Evolutionary conservation across 805 yeast genomes (phyloP).

Genomic region (Hanseniaspora valbyensis): DNA sequence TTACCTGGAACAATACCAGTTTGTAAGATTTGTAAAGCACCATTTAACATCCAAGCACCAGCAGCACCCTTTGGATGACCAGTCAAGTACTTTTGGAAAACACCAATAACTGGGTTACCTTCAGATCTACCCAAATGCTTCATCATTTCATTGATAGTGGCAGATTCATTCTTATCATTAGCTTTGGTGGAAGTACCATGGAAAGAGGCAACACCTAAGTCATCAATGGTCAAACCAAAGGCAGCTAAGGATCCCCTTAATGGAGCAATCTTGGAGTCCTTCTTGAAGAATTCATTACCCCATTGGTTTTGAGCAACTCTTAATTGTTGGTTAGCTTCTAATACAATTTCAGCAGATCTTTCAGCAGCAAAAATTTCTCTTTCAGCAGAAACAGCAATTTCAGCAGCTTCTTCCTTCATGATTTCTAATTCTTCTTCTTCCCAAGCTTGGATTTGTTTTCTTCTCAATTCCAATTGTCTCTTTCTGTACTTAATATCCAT

Average conservation of each 20-base stretch:
- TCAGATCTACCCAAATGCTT: slow-evolving; percentile 88
- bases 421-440: slow-evolving; percentile 65
- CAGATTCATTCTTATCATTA: slow-evolving; percentile 95
- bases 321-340: slow-evolving; percentile 76
- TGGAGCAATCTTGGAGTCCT: slow-evolving; percentile 92
- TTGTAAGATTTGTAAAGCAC: slow-evolving; percentile 86
- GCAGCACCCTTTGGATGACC: slow-evolving; percentile 99
- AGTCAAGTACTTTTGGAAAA: slow-evolving; percentile 96
- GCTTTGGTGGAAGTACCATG: slow-evolving; percentile 99
- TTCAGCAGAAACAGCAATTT: slow-evolving; percentile 35
- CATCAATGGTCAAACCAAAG: slow-evolving; percentile 86
- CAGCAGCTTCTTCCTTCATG: slow-evolving; percentile 59
- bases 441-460: slow-evolving; percentile 70
- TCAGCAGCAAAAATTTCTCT: slow-evolving; percentile 58
- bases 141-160: slow-evolving; percentile 85
- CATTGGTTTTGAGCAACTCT: slow-evolving; percentile 83
- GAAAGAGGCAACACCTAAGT: slow-evolving; percentile 92
- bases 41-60: slow-evolving; percentile 99
- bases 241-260: slow-evolving; percentile 94
- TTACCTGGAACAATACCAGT: slow-evolving; percentile 96
- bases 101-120: slow-evolving; percentile 96
- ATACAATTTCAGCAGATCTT: slow-evolving; percentile 75
- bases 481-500: slow-evolving; percentile 86
- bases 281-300: slow-evolving; percentile 89
- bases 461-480: slow-evolving; percentile 76